These are phyloP conservation scores for Nannizziopsis barbatae DNA, from an alignment of 2,329 filamentous ascomycete genomes.

Conservation along the genomic window DNA sequence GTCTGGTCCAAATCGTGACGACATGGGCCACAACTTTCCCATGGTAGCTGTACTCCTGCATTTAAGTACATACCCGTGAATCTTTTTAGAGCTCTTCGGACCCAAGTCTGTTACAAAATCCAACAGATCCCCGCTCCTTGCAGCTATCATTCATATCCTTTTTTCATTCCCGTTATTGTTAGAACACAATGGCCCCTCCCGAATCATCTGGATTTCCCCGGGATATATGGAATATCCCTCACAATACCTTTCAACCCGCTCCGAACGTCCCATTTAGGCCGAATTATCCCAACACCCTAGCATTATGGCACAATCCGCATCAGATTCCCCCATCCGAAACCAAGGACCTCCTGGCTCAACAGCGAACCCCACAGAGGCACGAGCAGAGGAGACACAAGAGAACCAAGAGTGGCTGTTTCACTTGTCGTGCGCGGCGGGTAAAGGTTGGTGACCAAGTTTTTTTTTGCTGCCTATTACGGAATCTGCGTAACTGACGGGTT, in stretches of 20 bases:
- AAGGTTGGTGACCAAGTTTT: conserved; percentile 41
- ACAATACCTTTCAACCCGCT: neutral
- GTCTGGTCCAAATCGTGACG: neutral
- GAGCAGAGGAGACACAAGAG: conserved; percentile 86
- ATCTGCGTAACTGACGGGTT: neutral
- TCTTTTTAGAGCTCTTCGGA: neutral
- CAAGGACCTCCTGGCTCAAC: neutral
- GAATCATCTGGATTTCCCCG: neutral
- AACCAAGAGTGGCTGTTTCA: conserved; percentile 88
- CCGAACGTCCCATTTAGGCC: neutral
- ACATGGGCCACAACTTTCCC: conserved; percentile 1
- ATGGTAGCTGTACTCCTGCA: conserved; percentile 2
- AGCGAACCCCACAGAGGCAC: conserved; percentile 15
- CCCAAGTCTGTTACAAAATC: neutral
- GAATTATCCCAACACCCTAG: conserved; percentile 32
- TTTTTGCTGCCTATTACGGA: neutral
- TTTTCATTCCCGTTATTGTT: neutral
- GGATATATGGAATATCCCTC: conserved; percentile 3
- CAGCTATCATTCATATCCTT: neutral
- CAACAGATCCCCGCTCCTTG: neutral
- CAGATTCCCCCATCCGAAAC: conserved; percentile 19
- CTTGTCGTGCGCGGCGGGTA: conserved; percentile 77
- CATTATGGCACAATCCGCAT: conserved; percentile 34
- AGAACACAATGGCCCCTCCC: neutral
- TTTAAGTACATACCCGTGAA: neutral